These are phyloP conservation scores for Emergomyces orientalis DNA, from an alignment of 2,329 filamentous ascomycete genomes.

Conservation along the genomic window DNA sequence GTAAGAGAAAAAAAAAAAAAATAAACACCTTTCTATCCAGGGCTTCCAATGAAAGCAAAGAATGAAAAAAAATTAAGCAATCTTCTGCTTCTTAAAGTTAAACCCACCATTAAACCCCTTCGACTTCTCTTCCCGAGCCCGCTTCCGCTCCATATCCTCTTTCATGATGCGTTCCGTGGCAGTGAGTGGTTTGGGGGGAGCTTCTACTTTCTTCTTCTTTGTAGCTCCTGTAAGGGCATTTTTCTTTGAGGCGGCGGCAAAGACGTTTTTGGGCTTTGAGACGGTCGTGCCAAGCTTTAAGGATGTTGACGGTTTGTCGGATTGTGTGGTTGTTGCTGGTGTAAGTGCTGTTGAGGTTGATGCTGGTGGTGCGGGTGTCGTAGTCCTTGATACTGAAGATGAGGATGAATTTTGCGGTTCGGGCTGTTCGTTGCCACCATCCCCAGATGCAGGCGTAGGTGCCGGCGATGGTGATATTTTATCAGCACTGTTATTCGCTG, in stretches of 20 bases:
- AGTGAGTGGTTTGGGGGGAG: conserved; percentile 11
- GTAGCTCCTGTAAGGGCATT: conserved; percentile 5
- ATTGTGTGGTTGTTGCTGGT: conserved; percentile 1
- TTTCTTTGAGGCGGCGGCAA: conserved; percentile 14
- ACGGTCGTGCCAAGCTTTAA: conserved; percentile 8
- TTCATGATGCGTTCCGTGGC: conserved; percentile 16
- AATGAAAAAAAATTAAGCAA: conserved; percentile 7
- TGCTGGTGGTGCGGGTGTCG: not conserved
- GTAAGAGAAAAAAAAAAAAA: not conserved
- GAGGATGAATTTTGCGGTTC: conserved; percentile 2
- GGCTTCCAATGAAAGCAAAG: not conserved
- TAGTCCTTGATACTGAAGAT: not conserved
- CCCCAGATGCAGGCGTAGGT: not conserved
- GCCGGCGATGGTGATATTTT: not conserved
- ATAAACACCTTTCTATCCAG: not conserved
- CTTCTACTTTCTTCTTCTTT: conserved; percentile 12
- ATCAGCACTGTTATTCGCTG: not conserved
- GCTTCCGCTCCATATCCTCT: conserved; percentile 17
- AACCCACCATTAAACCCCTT: not conserved
- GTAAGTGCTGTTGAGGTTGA: conserved; percentile 4
- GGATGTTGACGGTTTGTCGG: conserved; percentile 1
- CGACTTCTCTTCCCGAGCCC: conserved; percentile 4
- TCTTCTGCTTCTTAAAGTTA: conserved; percentile 13
- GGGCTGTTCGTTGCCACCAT: not conserved
- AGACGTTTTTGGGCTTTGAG: conserved; percentile 16